These are phyloP conservation scores for Vigna reflexopilosa DNA, from an alignment of 306 rosid species.

Conservation along the genomic window DNA sequence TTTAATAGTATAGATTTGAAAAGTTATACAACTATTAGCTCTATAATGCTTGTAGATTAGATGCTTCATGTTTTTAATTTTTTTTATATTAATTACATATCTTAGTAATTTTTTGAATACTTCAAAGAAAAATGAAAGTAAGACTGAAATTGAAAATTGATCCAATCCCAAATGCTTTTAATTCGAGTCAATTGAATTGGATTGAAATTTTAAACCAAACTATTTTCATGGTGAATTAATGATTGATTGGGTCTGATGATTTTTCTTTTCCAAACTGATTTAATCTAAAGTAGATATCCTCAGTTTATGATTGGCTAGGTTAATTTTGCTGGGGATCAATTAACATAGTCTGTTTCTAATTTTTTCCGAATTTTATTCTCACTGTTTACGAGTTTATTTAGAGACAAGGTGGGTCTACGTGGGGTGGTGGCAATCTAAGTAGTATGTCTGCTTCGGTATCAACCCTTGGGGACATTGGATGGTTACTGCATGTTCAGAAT, in stretches of 20 bases:
- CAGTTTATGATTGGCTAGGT: slow-evolving; percentile 33
- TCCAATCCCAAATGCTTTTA: background rate
- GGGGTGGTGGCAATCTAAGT: slow-evolving; percentile 99
- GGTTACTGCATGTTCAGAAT: slow-evolving; percentile 88
- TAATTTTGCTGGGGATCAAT: slow-evolving; percentile 23
- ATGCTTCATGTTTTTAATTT: background rate
- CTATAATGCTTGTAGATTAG: background rate
- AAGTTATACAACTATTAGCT: background rate
- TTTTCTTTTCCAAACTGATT: background rate
- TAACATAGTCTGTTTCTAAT: background rate
- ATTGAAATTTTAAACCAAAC: background rate
- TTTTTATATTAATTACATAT: background rate
- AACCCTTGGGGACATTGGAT: slow-evolving; percentile 94
- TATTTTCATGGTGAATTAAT: background rate
- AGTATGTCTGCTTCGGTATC: slow-evolving; percentile 99
- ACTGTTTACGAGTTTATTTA: slow-evolving; percentile 46
- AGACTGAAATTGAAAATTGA: background rate
- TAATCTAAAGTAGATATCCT: background rate
- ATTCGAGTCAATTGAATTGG: background rate
- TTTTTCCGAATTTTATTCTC: slow-evolving; percentile 37
- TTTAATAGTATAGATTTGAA: background rate
- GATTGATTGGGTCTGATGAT: background rate
- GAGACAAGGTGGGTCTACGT: slow-evolving; percentile 97
- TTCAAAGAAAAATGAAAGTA: background rate
- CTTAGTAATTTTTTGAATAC: background rate